Conservation (phyloP, 2,329 filamentous ascomycete genomes). For the Eutypella sp. region DNA sequence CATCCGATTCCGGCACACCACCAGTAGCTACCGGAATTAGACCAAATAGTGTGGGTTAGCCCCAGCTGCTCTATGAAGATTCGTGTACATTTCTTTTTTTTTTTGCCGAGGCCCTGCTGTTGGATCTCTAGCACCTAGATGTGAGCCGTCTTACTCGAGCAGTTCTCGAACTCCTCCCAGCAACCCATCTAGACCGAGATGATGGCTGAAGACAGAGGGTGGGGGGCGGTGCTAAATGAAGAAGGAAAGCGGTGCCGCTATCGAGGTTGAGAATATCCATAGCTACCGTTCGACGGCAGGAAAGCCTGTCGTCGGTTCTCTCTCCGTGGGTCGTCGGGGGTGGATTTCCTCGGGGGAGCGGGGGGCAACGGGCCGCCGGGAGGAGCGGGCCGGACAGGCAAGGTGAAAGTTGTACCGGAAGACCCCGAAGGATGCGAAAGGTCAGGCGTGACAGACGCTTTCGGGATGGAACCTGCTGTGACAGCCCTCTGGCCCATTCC, state of each 20-base stretch:
- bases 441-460: slow-evolving; percentile 31
- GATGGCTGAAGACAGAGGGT: too few relatives aligned
- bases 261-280: slow-evolving; percentile 29
- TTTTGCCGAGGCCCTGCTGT: too few relatives aligned
- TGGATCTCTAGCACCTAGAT: too few relatives aligned
- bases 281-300: slow-evolving; percentile 39
- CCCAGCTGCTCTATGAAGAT: not conserved
- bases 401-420: slow-evolving; percentile 49
- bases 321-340: slow-evolving; percentile 47
- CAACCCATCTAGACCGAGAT: too few relatives aligned
- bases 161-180: too few relatives aligned
- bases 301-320: slow-evolving; percentile 52
- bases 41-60: not conserved
- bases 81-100: too few relatives aligned
- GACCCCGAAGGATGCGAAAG: slow-evolving; percentile 35
- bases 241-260: too few relatives aligned
- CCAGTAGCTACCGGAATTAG: not conserved
- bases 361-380: slow-evolving; percentile 55
- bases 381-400: slow-evolving; percentile 61
- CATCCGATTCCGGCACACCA: too few relatives aligned
- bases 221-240: too few relatives aligned
- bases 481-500: slow-evolving; percentile 48
- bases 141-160: too few relatives aligned
- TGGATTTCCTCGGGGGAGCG: slow-evolving; percentile 54
- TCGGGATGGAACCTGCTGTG: slow-evolving; percentile 50